Conservation (phyloP, 768 basidiomycete genomes). For the Lentinula aciculospora region DNA sequence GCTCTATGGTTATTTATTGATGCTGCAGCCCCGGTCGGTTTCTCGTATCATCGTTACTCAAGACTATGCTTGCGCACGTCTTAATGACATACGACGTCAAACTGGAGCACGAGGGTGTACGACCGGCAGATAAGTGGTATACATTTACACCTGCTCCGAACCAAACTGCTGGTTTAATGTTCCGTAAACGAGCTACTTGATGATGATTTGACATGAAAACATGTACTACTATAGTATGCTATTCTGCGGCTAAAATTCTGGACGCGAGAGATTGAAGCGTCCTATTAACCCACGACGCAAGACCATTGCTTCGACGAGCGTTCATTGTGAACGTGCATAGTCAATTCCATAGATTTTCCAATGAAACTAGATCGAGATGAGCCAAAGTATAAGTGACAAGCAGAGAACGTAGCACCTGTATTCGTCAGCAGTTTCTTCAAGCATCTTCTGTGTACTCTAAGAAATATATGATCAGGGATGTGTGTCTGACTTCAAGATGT, state of each 20-base stretch:
- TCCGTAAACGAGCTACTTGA: neutral
- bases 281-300: neutral
- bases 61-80: slow-evolving; percentile 23
- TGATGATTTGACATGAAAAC: too few species aligned
- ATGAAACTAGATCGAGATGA: neutral
- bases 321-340: neutral
- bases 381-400: neutral
- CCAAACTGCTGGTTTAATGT: slow-evolving; percentile 1
- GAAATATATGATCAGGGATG: neutral
- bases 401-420: neutral
- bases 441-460: slow-evolving; percentile 6
- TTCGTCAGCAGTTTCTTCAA: slow-evolving; percentile 2
- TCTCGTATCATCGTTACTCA: slow-evolving; percentile 23
- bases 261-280: too few species aligned
- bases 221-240: too few species aligned
- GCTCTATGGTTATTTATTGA: neutral
- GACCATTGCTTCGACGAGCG: neutral
- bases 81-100: slow-evolving; percentile 25
- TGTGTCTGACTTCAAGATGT: neutral
- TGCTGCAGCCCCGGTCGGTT: slow-evolving; percentile 17
- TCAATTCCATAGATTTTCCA: neutral
- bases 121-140: slow-evolving; percentile 27
- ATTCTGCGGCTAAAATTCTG: too few species aligned
- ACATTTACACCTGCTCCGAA: neutral
- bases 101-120: slow-evolving; percentile 24